Evolutionary conservation across 1,139 yeast genomes (phyloP).

Genomic region (Yamadazyma dushanensis): DNA sequence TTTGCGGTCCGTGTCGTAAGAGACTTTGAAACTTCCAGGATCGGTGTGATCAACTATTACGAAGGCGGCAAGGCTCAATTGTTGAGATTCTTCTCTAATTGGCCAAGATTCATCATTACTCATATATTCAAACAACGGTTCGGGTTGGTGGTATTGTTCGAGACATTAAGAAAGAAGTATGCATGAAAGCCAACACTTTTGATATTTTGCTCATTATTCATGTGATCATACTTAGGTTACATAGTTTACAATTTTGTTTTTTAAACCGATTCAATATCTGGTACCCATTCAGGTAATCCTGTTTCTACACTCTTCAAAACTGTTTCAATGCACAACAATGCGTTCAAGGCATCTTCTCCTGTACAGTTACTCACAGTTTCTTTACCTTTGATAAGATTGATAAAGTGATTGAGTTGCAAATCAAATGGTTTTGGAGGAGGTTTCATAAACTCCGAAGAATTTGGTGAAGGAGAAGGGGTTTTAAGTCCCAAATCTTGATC

Average conservation of each 20-base stretch:
- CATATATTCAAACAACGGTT: constrained; percentile 46
- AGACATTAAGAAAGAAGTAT: constrained; percentile 14
- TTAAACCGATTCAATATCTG: constrained; percentile 7
- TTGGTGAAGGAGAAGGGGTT: constrained; percentile 15
- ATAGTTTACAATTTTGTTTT: no score
- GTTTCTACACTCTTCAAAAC: constrained; percentile 35
- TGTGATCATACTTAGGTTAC: no score
- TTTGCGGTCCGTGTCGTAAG: constrained; percentile 57
- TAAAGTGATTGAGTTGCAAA: constrained; percentile 36
- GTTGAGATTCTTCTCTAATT: constrained; percentile 32
- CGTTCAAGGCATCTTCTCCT: constrained; percentile 42
- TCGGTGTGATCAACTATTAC: constrained; percentile 46
- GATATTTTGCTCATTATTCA: no score
- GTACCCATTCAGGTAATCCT: constrained; percentile 36
- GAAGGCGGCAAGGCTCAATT: constrained; percentile 53
- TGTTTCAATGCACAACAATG: constrained; percentile 42
- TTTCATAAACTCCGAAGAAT: constrained; percentile 14
- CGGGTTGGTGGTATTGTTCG: constrained; percentile 35
- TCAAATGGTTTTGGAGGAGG: constrained; percentile 33
- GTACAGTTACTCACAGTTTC: constrained; percentile 36
- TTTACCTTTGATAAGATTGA: constrained; percentile 32
- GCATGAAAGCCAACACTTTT: not conserved
- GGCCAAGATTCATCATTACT: constrained; percentile 55
- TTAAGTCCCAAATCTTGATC: constrained; percentile 7
- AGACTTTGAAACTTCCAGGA: constrained; percentile 44